Evolutionary conservation across 805 yeast species (phyloP).

Genomic region (Barnettozyma salicaria): DNA sequence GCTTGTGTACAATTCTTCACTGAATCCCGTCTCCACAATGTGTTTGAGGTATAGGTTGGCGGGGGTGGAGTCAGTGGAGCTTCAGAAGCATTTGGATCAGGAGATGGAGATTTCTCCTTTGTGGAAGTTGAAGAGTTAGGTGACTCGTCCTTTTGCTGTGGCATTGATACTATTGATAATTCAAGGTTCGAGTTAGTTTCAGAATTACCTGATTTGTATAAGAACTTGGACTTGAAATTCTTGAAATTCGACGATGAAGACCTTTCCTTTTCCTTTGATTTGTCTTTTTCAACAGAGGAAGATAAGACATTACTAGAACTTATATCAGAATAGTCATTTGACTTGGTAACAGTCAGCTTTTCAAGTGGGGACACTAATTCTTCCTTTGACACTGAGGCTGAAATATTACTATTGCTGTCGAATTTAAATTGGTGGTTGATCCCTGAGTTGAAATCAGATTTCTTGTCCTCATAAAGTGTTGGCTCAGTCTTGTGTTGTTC

Average conservation of each 20-base stretch:
- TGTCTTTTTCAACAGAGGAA: constrained; percentile 13
- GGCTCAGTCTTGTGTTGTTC: constrained; percentile 3
- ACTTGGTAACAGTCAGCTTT: constrained; percentile 11
- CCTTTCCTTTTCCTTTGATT: no score
- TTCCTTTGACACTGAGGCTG: neutral
- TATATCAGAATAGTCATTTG: constrained; percentile 14
- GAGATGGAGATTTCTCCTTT: neutral
- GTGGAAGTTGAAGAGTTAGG: neutral
- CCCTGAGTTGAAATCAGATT: neutral
- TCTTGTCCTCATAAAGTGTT: no score
- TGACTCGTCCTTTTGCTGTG: neutral
- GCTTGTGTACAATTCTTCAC: constrained; percentile 1
- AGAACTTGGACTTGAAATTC: constrained; percentile 4
- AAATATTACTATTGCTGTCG: neutral
- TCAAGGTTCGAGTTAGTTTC: neutral
- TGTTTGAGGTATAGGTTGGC: constrained; percentile 5
- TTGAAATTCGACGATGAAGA: constrained; percentile 1
- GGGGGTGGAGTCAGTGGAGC: constrained; percentile 3
- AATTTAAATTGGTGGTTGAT: constrained; percentile 6
- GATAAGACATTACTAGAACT: constrained; percentile 18
- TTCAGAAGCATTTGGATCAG: neutral
- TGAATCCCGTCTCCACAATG: constrained; percentile 20
- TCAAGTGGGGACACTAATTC: constrained; percentile 21
- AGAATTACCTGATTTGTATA: neutral
- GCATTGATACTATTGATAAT: neutral